Conservation (phyloP, 2,329 filamentous ascomycete genomes). For the Cadophora luteo-olivacea region DNA sequence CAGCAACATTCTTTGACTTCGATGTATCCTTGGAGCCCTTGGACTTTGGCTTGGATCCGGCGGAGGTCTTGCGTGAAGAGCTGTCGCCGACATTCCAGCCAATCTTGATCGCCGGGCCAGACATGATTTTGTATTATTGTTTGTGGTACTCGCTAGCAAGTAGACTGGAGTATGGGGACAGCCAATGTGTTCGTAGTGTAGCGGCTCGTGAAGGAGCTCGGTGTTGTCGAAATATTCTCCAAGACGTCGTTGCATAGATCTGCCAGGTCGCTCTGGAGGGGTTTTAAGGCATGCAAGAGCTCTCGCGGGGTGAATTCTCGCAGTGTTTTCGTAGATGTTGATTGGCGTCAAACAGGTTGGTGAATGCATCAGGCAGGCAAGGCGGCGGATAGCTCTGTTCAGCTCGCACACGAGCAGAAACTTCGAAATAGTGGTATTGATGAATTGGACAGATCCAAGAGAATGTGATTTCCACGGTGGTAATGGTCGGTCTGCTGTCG, state of each 20-base stretch:
- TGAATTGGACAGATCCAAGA: background rate
- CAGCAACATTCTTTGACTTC: conserved; percentile 38
- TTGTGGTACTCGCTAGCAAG: background rate
- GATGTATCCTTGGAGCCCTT: conserved; percentile 27
- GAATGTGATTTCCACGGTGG: background rate
- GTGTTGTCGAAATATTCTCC: background rate
- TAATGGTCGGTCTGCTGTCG: background rate
- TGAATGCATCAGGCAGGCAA: conserved; percentile 3
- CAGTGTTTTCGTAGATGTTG: conserved; percentile 1
- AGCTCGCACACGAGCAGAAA: background rate
- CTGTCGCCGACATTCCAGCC: conserved; percentile 32
- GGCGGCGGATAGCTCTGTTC: conserved; percentile 1
- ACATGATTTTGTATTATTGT: conserved; percentile 29
- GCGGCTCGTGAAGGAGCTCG: background rate
- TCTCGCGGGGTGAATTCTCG: background rate
- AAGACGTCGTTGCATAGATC: background rate
- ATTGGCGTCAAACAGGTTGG: background rate
- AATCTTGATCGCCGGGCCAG: conserved; percentile 38
- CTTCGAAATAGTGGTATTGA: background rate
- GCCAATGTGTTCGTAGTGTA: background rate
- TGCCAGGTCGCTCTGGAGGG: background rate
- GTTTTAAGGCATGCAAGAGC: background rate
- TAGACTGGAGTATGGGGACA: background rate
- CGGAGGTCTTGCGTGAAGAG: conserved; percentile 7
- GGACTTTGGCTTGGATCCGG: conserved; percentile 17